Evolutionary conservation across 1,284 basidiomycete species (phyloP).

Genomic region (Microbotryum violaceum): DNA sequence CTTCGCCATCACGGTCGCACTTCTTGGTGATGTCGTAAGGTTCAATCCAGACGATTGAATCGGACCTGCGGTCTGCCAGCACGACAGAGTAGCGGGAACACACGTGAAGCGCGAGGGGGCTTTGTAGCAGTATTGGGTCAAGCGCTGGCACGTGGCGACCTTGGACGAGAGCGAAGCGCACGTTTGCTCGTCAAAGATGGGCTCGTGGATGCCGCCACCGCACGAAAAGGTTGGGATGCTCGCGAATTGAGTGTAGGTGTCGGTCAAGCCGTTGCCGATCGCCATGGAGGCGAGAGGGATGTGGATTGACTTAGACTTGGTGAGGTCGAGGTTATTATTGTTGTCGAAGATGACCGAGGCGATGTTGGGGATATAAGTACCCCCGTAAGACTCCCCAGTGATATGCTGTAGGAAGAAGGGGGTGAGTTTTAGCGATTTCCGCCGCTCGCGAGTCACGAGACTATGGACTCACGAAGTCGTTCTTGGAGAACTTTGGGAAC

Average conservation of each 20-base stretch:
- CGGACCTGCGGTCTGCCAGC: conserved; percentile 37
- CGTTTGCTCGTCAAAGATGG: conserved; percentile 40
- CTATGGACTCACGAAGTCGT: not conserved
- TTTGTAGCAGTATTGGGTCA: conserved; percentile 41
- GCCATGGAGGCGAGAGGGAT: conserved; percentile 72
- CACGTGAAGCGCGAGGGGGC: conserved; percentile 49
- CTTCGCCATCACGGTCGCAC: conserved; percentile 59
- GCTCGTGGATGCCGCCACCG: conserved; percentile 44
- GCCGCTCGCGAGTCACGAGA: not conserved
- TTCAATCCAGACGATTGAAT: conserved; percentile 46
- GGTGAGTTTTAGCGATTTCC: conserved; percentile 25
- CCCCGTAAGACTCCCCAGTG: conserved; percentile 55
- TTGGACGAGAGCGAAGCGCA: conserved; percentile 40
- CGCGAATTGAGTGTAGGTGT: conserved; percentile 50
- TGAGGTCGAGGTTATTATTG: conserved; percentile 50
- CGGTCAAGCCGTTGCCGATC: conserved; percentile 73
- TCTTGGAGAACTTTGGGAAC: conserved; percentile 31
- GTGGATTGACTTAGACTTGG: conserved; percentile 39
- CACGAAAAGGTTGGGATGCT: conserved; percentile 71
- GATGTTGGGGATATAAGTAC: conserved; percentile 71
- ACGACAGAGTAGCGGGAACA: conserved; percentile 47
- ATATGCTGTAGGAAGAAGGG: conserved; percentile 36
- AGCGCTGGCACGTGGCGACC: conserved; percentile 41
- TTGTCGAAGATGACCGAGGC: conserved; percentile 64
- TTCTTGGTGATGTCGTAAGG: conserved; percentile 60